These are phyloP conservation scores for Blumeriella jaapii DNA, from an alignment of 2,329 filamentous ascomycete species.

Conservation along the genomic window DNA sequence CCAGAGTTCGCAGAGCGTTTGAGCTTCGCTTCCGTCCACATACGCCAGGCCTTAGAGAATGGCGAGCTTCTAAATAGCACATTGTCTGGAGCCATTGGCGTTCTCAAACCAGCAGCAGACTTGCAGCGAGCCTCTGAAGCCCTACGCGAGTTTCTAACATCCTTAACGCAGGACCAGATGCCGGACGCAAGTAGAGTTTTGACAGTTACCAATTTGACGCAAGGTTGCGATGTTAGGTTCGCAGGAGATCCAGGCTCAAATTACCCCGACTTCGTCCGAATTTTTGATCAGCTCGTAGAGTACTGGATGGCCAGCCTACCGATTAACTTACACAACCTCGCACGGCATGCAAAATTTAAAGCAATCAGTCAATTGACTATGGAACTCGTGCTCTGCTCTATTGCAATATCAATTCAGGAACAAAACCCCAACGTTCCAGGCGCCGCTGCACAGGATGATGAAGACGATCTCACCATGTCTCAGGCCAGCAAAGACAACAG, in stretches of 20 bases:
- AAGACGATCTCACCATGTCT: slow-evolving; percentile 1
- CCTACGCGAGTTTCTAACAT: slow-evolving; percentile 17
- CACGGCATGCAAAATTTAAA: slow-evolving; percentile 23
- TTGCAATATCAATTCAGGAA: slow-evolving; percentile 20
- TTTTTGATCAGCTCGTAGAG: slow-evolving; percentile 24
- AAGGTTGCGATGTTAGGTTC: slow-evolving; percentile 10
- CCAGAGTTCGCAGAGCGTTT: slow-evolving; percentile 10
- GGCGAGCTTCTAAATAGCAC: not conserved
- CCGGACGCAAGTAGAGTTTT: slow-evolving; percentile 10
- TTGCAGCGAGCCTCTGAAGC: slow-evolving; percentile 16
- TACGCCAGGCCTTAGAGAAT: slow-evolving; percentile 11
- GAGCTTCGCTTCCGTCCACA: slow-evolving; percentile 2
- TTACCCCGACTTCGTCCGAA: slow-evolving; percentile 15
- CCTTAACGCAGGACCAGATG: slow-evolving; percentile 11
- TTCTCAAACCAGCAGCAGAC: slow-evolving; percentile 10
- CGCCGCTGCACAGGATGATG: not conserved
- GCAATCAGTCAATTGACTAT: slow-evolving; percentile 21
- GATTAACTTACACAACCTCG: slow-evolving; percentile 12
- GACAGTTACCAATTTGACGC: slow-evolving; percentile 14
- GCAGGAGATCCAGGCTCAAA: not conserved
- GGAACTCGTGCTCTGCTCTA: slow-evolving; percentile 24
- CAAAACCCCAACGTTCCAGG: slow-evolving; percentile 4
- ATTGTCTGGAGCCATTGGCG: not conserved
- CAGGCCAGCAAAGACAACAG: slow-evolving; percentile 7
- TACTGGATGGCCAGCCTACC: slow-evolving; percentile 25